Base-by-base conservation (phyloP, 2,329 filamentous ascomycete genomes). In the Elsinoe batatas region DNA sequence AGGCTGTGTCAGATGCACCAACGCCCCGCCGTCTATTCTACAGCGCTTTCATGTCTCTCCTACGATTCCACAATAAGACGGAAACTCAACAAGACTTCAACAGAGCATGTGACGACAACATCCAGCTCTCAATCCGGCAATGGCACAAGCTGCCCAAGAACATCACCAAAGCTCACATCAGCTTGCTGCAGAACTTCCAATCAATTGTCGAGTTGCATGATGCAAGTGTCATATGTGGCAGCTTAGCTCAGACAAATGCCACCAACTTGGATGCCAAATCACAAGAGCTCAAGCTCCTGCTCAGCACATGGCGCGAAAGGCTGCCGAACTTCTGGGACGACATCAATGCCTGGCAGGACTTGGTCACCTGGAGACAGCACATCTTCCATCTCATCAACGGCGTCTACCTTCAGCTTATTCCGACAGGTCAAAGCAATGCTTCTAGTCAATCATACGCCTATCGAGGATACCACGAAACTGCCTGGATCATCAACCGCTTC, bases 401-500 rank as follows among this genome's bases (percentile, higher is more conserved):
- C 49, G 95, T 90, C 0, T 99, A 98, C 66, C 80, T 99, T 10
- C 81, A 83, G 54, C 79, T 98, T 44, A 75, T 97, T 37, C 84
- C 81, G 15, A 85, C 88, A 64, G 84, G 85, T 20, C 85, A 87
- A 40, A 70, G 65, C 67, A 93, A 89, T 63, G 82, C 90, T 1
- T 88, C 87, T 56, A 90, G 89, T 57, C 91, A 91, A 47, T 96
- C 91, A 0, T 97, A 93, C 69, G 93, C 93, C 0, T 99, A 98
- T 68, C 83, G 93, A 43, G 93, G 93, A 22, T 98, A 95, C 67
- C 93, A 99, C 65, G 93, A 99, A 73, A 98, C 93, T 11, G 93
- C 93, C 1, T 99, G 93, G 93, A 99, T 98, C 63, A 98, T 99
- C 72, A 99, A 99, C 70, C 82, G 93, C 15, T 99, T 98, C 66